A percentile compares a stretch with the other conserved stretches of the same genome.
Conservation (phyloP, 306 rosid species). For the Vicia sativa region DNA sequence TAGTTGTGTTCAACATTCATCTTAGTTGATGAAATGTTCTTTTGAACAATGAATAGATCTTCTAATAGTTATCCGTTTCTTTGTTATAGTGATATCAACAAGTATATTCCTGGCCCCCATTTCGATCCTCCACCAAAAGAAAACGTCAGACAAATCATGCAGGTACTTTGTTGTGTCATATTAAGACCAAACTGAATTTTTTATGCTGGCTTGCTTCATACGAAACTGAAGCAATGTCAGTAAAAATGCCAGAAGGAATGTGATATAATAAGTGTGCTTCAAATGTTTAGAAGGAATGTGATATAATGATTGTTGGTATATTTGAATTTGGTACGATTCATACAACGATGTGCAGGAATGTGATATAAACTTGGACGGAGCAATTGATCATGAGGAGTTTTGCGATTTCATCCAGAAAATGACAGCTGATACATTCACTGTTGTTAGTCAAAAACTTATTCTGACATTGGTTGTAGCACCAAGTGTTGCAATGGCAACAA, state of each 20-base stretch:
- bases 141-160: slow-evolving; percentile 47
- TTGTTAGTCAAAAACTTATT: slow-evolving; percentile 68
- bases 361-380: slow-evolving; percentile 61
- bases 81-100: slow-evolving; percentile 76
- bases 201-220: background rate
- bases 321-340: slow-evolving; percentile 16
- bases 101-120: slow-evolving; percentile 79
- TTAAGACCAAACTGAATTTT: slow-evolving; percentile 8
- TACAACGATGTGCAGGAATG: slow-evolving; percentile 52
- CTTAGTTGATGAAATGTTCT: slow-evolving; percentile 14
- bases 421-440: slow-evolving; percentile 57
- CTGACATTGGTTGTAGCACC: slow-evolving; percentile 82
- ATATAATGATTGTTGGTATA: background rate
- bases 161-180: slow-evolving; percentile 56
- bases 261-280: background rate
- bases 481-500: slow-evolving; percentile 75
- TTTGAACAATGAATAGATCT: slow-evolving; percentile 2
- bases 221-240: background rate
- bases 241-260: background rate
- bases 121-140: slow-evolving; percentile 81
- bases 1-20: background rate
- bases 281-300: background rate
- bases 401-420: slow-evolving; percentile 50
- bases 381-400: slow-evolving; percentile 68
- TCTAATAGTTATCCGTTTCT: slow-evolving; percentile 27